Percentiles rank a stretch among this genome's conserved stretches.
Conservation (phyloP, 1,284 basidiomycete genomes). For the Veloboletus limbatus region DNA sequence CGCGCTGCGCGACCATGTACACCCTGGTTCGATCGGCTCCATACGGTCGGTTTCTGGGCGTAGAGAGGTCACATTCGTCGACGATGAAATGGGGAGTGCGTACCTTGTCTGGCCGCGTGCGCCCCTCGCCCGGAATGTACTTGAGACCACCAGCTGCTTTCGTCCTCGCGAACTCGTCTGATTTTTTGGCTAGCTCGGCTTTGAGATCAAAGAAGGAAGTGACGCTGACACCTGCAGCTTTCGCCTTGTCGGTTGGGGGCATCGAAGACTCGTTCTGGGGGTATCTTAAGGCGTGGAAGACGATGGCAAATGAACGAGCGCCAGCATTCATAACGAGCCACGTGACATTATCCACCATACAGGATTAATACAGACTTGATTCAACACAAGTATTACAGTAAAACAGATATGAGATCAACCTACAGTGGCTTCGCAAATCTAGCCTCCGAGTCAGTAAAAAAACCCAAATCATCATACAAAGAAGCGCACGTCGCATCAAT, state of each 20-base stretch:
- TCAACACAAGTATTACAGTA: no score
- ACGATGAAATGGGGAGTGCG: not conserved
- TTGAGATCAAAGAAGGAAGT: slow-evolving; percentile 76
- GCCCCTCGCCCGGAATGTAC: slow-evolving; percentile 50
- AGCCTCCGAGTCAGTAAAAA: slow-evolving; percentile 8
- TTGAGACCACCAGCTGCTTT: slow-evolving; percentile 56
- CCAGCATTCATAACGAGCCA: no score
- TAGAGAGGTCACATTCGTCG: not conserved
- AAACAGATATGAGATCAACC: slow-evolving; percentile 1
- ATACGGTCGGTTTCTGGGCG: slow-evolving; percentile 64
- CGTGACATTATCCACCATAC: no score
- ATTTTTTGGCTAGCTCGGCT: slow-evolving; percentile 65
- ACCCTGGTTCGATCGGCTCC: slow-evolving; percentile 71
- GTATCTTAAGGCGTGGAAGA: no score
- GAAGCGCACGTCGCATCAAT: slow-evolving; percentile 88
- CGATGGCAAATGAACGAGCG: no score
- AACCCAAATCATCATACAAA: not conserved
- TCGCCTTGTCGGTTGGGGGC: slow-evolving; percentile 49
- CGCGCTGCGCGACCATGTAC: slow-evolving; percentile 57
- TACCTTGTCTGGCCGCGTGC: slow-evolving; percentile 64
- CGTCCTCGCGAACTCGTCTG: slow-evolving; percentile 57
- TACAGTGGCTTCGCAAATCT: slow-evolving; percentile 25
- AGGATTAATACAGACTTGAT: no score
- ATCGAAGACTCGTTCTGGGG: no score
- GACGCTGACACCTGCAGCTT: slow-evolving; percentile 65